Conservation (phyloP, 2,329 filamentous ascomycete genomes). For the Biscogniauxia marginata region DNA sequence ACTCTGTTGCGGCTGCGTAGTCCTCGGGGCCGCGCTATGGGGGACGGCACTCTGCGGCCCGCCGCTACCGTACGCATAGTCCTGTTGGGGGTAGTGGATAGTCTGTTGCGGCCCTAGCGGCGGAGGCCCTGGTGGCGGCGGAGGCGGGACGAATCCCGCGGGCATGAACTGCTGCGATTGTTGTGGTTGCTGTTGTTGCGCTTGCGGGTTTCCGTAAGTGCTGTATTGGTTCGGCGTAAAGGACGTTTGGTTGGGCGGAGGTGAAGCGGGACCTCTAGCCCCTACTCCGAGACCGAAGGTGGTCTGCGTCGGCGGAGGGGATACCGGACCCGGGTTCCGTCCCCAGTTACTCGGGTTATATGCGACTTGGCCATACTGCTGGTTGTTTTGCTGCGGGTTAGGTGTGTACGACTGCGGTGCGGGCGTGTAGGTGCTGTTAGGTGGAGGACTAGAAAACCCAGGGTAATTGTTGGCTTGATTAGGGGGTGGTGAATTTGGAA, state of each 20-base stretch:
- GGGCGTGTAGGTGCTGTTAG: conserved; percentile 30
- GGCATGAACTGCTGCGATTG: conserved; percentile 48
- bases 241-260: conserved; percentile 49
- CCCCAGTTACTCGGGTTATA: conserved; percentile 61
- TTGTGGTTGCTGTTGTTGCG: conserved; percentile 40
- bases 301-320: conserved; percentile 40
- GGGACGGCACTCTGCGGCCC: conserved; percentile 13
- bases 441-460: conserved; percentile 42
- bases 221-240: conserved; percentile 44
- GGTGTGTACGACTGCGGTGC: conserved; percentile 31
- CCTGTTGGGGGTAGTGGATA: conserved; percentile 48
- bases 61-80: conserved; percentile 19
- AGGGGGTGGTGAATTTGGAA: conserved; percentile 55
- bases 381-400: conserved; percentile 39
- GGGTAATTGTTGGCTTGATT: conserved; percentile 47
- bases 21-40: conserved; percentile 29
- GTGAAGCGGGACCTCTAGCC: conserved; percentile 46
- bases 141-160: conserved; percentile 60
- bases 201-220: conserved; percentile 47
- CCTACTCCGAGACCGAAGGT: conserved; percentile 35
- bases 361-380: conserved; percentile 46
- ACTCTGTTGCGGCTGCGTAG: conserved; percentile 38
- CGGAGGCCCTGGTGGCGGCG: conserved; percentile 62
- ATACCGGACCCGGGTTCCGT: conserved; percentile 54
- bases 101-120: conserved; percentile 63